phyloP scores from a whole-genome alignment of 2,329 filamentous ascomycete genomes.

The Fusarium sp. region DNA sequence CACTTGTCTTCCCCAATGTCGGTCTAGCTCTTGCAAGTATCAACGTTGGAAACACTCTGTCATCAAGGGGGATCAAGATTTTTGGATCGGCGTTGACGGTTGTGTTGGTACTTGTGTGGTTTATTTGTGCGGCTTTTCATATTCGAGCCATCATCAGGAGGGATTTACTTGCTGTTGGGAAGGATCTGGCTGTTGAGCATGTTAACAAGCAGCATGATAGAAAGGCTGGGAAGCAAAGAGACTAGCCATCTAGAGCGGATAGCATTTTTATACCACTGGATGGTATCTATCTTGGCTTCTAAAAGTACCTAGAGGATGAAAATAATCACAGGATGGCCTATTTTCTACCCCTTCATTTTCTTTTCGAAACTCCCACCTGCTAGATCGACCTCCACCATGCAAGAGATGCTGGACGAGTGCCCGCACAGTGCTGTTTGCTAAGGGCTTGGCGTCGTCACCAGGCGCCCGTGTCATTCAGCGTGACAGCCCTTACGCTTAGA shows the following conservation, averaged over 20 bases:
- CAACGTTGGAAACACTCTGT: not conserved
- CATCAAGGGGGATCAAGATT: not conserved
- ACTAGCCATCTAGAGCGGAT: fast-evolving
- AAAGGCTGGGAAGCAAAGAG: not conserved
- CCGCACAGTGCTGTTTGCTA: fast-evolving
- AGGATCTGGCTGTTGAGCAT: slow-evolving; percentile 17
- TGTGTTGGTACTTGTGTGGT: slow-evolving; percentile 1
- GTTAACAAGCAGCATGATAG: not conserved
- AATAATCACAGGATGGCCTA: fast-evolving
- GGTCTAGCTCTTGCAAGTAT: slow-evolving; percentile 14
- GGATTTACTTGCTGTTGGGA: slow-evolving; percentile 10
- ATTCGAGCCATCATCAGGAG: not conserved
- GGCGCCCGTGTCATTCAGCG: too few relatives aligned
- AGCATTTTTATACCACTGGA: fast-evolving
- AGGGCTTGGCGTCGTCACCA: not conserved
- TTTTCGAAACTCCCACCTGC: fast-evolving
- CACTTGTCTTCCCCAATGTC: slow-evolving; percentile 14
- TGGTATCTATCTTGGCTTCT: fast-evolving
- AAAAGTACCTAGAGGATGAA: not conserved
- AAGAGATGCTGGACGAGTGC: fast-evolving
- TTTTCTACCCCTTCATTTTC: not conserved
- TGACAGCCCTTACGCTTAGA: too few relatives aligned
- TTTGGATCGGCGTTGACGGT: not conserved
- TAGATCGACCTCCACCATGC: fast-evolving
- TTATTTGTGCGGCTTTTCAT: not conserved